These are phyloP conservation scores for Aphanomyces stellatus DNA, from an alignment of 352 stramenopile species.

Conservation along the genomic window DNA sequence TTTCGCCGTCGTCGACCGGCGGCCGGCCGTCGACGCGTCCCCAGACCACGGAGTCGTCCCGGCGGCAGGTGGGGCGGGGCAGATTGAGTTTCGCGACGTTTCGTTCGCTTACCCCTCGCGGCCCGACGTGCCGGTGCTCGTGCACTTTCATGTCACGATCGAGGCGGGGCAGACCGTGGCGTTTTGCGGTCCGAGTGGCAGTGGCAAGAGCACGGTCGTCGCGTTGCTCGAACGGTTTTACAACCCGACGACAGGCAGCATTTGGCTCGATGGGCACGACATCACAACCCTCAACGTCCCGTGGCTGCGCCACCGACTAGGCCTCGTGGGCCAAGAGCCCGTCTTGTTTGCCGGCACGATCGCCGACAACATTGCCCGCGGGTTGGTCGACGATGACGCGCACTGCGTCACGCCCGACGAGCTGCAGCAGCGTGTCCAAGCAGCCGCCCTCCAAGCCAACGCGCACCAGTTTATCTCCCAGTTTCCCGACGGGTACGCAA, in stretches of 20 bases:
- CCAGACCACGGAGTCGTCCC: slow-evolving; percentile 22
- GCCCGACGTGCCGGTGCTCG: slow-evolving; percentile 19
- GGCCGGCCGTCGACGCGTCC: slow-evolving; percentile 23
- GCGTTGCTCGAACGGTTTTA: slow-evolving; percentile 28
- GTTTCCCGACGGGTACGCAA: neutral
- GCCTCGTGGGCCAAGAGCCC: slow-evolving; percentile 22
- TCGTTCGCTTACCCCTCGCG: slow-evolving; percentile 74
- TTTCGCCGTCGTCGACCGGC: slow-evolving; percentile 27
- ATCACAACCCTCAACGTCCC: slow-evolving; percentile 33
- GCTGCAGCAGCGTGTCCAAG: neutral
- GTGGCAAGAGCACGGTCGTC: slow-evolving; percentile 27
- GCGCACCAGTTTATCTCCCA: slow-evolving; percentile 26
- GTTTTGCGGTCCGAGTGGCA: slow-evolving; percentile 30
- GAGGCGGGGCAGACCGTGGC: slow-evolving; percentile 32
- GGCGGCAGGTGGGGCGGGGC: slow-evolving; percentile 27
- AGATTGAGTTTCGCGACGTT: slow-evolving; percentile 44
- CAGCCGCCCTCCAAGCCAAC: slow-evolving; percentile 27
- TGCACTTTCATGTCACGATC: slow-evolving; percentile 24
- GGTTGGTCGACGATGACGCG: neutral
- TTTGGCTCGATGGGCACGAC: slow-evolving; percentile 23
- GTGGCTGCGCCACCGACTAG: slow-evolving; percentile 35
- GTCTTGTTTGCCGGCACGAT: slow-evolving; percentile 21
- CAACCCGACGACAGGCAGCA: slow-evolving; percentile 14
- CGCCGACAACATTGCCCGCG: slow-evolving; percentile 20
- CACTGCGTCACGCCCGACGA: neutral